Evolutionary conservation across 2,329 filamentous ascomycete genomes (phyloP).

Genomic region (Rachicladosporium sp.): DNA sequence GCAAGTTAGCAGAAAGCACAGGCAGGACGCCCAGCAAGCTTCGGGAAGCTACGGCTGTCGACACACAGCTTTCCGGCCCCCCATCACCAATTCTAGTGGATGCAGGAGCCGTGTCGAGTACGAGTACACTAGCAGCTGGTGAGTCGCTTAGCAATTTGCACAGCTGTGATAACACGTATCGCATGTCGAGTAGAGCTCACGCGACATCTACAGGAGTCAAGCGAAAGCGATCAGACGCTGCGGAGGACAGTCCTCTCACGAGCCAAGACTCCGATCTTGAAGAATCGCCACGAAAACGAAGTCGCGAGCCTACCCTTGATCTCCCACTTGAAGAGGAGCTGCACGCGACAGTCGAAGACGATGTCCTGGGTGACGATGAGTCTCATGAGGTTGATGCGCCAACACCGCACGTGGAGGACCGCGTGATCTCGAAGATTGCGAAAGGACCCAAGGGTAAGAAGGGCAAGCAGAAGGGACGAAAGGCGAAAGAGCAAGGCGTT

Average conservation of each 20-base stretch:
- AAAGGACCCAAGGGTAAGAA: no score
- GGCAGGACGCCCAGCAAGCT: conserved; percentile 69
- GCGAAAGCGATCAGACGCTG: conserved; percentile 31
- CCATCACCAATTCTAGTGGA: conserved; percentile 19
- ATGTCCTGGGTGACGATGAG: no score
- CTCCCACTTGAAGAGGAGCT: neutral
- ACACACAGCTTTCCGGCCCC: conserved; percentile 28
- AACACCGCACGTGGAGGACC: no score
- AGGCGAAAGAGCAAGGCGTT: no score
- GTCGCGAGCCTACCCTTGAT: conserved; percentile 12
- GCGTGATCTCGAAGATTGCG: no score
- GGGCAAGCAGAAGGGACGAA: no score
- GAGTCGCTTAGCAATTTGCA: no score
- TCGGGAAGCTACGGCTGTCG: conserved; percentile 42
- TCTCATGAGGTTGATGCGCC: no score
- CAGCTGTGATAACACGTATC: no score
- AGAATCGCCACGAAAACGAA: conserved; percentile 24
- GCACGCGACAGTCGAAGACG: no score
- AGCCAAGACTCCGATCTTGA: conserved; percentile 23
- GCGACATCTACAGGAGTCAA: conserved; percentile 23
- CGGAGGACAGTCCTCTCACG: conserved; percentile 26
- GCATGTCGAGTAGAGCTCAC: neutral
- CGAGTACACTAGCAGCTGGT: conserved; percentile 11
- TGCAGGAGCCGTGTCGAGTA: conserved; percentile 20
- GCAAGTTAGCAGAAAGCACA: conserved; percentile 29